Base-by-base conservation (phyloP, 768 basidiomycete genomes). In the Amanita pallidorosea region DNA sequence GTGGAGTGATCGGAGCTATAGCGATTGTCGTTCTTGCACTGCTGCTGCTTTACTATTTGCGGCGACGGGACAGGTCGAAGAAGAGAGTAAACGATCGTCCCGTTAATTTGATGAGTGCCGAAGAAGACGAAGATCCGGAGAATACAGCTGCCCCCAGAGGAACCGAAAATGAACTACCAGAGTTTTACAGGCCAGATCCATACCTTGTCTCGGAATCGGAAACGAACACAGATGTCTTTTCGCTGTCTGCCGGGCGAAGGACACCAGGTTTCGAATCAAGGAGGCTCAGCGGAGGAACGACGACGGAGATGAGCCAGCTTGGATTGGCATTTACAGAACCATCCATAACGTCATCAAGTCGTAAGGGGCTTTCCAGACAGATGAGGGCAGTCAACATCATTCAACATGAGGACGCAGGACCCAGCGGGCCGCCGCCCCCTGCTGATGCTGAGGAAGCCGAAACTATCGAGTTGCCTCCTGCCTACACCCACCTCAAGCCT, bases 381-480 rank as follows among this genome's bases (percentile, higher is more conserved):
- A 67, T 88, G 67, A 70, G 87, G 42, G 74, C 85, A 0, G 79
- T 91, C 31, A 89, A 90, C 60, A 77, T 88, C 58, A 75, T 90
- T 41, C 88, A 90, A 65, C 88, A 91, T 57, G 86, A 89, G 55
- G 88, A 91, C 60, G 88, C 85, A 0, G 88, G 88, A 1, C 75
- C 80, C 5, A 74, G 73, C 51, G 64, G 62, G 33, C 53, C 60
- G 3, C 37, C 51, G 53, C 55, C 49, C 37, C 58, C 45, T 51
- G 62, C 61, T 40, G 64, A 60, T 13, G 67, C 64, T 1, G 67
- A 65, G 7, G 72, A 68, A 15, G 61, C 76, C 13, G 88, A 86
- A 64, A 88, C 86, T 38, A 78, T 91, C 42, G 88, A 91, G 64
- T 72, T 91, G 45, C 88, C 88, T 12, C 88, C 88, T 2, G 86